These are phyloP conservation scores for Exophiala sp. DNA, from an alignment of 2,329 filamentous ascomycete species.

Conservation along the genomic window DNA sequence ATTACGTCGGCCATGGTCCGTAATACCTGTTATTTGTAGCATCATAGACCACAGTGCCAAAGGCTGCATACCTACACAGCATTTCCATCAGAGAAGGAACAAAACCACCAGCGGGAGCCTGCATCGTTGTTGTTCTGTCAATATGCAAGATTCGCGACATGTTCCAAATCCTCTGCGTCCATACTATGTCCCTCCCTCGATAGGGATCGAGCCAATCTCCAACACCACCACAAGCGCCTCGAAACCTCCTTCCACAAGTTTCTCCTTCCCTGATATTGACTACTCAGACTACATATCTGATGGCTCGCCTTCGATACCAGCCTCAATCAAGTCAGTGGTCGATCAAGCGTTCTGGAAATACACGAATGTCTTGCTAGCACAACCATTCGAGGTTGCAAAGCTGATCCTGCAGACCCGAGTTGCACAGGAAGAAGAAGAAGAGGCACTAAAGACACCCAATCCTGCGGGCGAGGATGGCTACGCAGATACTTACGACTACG, in stretches of 20 bases:
- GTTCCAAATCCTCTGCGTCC: slow-evolving; percentile 58
- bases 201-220: slow-evolving; percentile 49
- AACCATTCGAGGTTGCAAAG: slow-evolving; percentile 97
- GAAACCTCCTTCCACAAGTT: slow-evolving; percentile 39
- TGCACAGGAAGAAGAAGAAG: slow-evolving; percentile 32
- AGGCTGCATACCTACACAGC: too few species aligned
- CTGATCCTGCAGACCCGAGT: slow-evolving; percentile 77
- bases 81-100: not conserved
- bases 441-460: slow-evolving; percentile 16
- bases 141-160: slow-evolving; percentile 35
- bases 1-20: too few species aligned
- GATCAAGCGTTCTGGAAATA: slow-evolving; percentile 92
- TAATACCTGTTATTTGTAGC: too few species aligned
- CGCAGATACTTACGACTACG: slow-evolving; percentile 35
- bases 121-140: not conserved
- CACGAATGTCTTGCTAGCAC: slow-evolving; percentile 78
- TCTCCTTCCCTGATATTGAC: slow-evolving; percentile 73
- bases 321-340: slow-evolving; percentile 70
- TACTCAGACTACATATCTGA: slow-evolving; percentile 84
- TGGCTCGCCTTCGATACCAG: slow-evolving; percentile 68
- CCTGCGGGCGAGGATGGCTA: slow-evolving; percentile 9
- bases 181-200: slow-evolving; percentile 63
- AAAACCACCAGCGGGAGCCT: not conserved
- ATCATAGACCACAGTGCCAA: too few species aligned
- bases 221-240: slow-evolving; percentile 35